Percentiles rank a stretch among this genome's conserved stretches.
Evolutionary conservation across 768 basidiomycete genomes (phyloP).

Genomic region (Lanmaoa rubissima): DNA sequence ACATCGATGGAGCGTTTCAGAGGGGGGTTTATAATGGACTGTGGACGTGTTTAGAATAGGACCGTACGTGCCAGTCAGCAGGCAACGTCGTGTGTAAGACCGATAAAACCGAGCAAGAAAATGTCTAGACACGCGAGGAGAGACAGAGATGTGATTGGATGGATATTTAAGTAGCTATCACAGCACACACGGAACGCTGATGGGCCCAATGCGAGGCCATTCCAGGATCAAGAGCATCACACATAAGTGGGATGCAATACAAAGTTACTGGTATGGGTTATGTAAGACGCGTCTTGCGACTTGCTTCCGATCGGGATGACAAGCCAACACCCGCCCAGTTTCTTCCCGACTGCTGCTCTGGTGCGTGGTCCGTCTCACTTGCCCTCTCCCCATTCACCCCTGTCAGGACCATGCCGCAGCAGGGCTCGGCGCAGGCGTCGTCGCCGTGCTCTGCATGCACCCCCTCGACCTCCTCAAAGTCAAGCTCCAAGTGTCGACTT

Average conservation of each 20-base stretch:
- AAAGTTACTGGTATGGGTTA: constrained; percentile 2
- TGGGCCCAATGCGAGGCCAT: too few relatives aligned
- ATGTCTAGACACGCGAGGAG: too few relatives aligned
- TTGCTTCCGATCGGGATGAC: constrained; percentile 23
- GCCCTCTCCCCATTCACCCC: not conserved
- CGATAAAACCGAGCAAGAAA: too few relatives aligned
- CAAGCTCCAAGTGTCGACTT: constrained; percentile 85
- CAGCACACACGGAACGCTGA: too few relatives aligned
- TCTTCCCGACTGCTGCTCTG: constrained; percentile 41
- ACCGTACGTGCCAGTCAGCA: not conserved
- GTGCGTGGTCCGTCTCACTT: constrained; percentile 9
- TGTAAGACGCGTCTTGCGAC: constrained; percentile 9
- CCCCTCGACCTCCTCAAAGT: constrained; percentile 95
- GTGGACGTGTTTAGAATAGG: not conserved
- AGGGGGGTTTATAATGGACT: not conserved
- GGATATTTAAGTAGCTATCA: not conserved
- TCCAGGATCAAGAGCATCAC: too few relatives aligned
- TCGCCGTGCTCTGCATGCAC: constrained; percentile 94
- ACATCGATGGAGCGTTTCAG: not conserved
- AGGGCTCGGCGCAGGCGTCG: constrained; percentile 89
- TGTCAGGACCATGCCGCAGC: constrained; percentile 90
- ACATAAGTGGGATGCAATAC: too few relatives aligned
- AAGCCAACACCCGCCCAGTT: constrained; percentile 35
- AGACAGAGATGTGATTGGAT: too few relatives aligned
- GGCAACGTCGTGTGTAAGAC: not conserved